A percentile compares a stretch with the other conserved stretches of the same genome.
phyloP scores from a whole-genome alignment of 306 rosid genomes.

The Astragalus glycyphyllos region DNA sequence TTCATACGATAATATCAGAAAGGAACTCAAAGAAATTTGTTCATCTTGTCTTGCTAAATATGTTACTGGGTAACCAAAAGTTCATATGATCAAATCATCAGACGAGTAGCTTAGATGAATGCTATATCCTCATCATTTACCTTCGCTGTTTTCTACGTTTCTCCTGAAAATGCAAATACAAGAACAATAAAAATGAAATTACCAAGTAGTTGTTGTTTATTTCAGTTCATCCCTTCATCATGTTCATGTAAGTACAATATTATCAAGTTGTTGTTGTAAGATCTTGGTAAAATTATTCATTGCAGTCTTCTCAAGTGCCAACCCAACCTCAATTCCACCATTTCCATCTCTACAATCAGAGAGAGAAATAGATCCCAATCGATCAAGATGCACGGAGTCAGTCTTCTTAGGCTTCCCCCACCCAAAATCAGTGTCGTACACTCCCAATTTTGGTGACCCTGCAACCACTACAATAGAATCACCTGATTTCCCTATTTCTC shows the following conservation, averaged over 20 bases:
- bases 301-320: neutral
- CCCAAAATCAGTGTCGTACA: neutral
- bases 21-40: no score
- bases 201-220: no score
- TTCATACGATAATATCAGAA: no score
- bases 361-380: neutral
- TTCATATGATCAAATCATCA: no score
- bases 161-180: no score
- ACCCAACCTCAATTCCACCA: neutral
- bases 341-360: neutral
- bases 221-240: no score
- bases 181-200: no score
- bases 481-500: neutral
- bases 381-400: neutral
- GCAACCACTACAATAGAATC: neutral
- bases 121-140: no score
- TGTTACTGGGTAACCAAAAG: no score
- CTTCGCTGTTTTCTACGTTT: no score
- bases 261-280: neutral
- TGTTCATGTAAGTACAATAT: neutral
- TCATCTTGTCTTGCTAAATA: no score
- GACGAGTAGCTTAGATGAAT: no score
- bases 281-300: neutral
- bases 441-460: constrained; percentile 1
- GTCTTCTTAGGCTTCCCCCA: neutral